Base-by-base conservation (phyloP, 148 eudicot species). In the Bassia scoparia region DNA sequence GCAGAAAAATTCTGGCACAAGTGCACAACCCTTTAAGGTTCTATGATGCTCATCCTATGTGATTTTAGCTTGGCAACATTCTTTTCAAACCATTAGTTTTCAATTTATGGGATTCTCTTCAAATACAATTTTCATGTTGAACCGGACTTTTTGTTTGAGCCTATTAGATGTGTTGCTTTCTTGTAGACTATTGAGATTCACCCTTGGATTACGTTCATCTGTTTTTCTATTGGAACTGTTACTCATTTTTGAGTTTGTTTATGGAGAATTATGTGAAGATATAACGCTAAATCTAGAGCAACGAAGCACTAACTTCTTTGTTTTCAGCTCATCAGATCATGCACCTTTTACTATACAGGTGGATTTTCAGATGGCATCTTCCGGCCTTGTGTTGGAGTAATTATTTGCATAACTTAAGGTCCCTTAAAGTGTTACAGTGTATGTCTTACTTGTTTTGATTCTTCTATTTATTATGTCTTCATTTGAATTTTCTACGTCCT, bases 351-450 rank as follows among this genome's bases (percentile, higher is more conserved):
- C 27, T 29, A 30, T 46, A 71, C 89, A 90, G 97, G 95, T 89
- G 59, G 79, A 56, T 38, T 94, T 94, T 78, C 84, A 90, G 35
- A 29, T 85, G 85, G 50, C 91, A 61, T 81, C 91, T 91, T 91
- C 73, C 87, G 96, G 71, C 98, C 98, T 26, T 87, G 71, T 79
- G 84, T 79, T 52, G 96, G 98, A 78, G 95, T 90, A 74, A 77
- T 89, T 59, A 83, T 93, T 68, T 67, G 97, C 88, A 35, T 88
- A 82, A 77, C 83, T 93, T 5, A 85, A 77, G 73, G 88, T 85
- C 64, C 85, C 92, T 59, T 60, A 80, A 76, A 37, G 98, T 97
- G 44, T 79, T 91, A 71, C 96, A 79, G 21, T 82, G 97, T 93
- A 89, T 74, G 79, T 60, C 31, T 38, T 74, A 16, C 35, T 73